Conservation (phyloP, 2,329 filamentous ascomycete genomes). For the Rhexocercosporidium sp. region DNA sequence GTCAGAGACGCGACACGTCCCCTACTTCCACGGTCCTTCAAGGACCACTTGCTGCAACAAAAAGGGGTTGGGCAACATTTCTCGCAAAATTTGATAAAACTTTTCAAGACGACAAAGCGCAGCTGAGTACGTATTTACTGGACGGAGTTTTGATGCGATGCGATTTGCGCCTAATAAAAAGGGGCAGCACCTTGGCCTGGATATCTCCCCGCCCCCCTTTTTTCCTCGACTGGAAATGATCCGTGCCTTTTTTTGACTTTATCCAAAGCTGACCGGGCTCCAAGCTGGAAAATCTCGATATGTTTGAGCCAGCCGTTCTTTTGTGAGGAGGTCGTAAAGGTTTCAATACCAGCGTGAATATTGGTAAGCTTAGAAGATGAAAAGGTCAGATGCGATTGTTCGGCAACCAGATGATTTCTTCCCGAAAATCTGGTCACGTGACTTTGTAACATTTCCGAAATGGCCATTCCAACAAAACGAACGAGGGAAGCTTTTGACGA, state of each 20-base stretch:
- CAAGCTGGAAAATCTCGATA: neutral
- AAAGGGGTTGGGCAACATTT: neutral
- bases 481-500: neutral
- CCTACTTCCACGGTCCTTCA: neutral
- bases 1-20: neutral
- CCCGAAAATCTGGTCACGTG: neutral
- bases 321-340: too few species aligned
- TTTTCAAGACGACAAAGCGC: neutral
- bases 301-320: neutral
- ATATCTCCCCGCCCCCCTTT: conserved; percentile 1
- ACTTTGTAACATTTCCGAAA: neutral
- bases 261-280: neutral
- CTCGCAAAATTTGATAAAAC: neutral
- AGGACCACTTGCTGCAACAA: neutral
- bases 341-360: neutral
- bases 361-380: conserved; percentile 9
- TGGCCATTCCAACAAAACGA: neutral
- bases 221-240: neutral
- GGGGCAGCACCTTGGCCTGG: neutral
- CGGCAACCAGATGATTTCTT: neutral
- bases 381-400: conserved; percentile 4
- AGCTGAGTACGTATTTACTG: neutral
- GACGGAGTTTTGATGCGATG: neutral
- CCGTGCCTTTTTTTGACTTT: conserved; percentile 8
- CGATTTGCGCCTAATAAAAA: neutral